Percentiles rank a stretch among this genome's conserved stretches.
These are phyloP conservation scores for Pyrenophora graminea DNA, from an alignment of 2,329 filamentous ascomycete genomes.

Conservation along the genomic window DNA sequence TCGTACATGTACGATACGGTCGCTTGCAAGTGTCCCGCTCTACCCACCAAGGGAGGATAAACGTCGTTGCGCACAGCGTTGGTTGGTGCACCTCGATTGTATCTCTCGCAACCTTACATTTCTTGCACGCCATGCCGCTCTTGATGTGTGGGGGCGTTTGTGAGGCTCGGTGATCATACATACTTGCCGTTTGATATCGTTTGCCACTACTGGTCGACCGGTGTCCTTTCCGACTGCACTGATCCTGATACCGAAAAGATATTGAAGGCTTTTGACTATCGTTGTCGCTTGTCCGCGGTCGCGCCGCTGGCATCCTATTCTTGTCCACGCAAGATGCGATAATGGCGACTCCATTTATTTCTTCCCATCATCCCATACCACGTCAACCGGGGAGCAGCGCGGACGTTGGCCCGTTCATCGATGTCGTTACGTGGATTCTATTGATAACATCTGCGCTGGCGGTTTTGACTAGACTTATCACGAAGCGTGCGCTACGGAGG, in stretches of 20 bases:
- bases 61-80: conserved; percentile 15
- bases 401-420: conserved; percentile 40
- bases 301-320: conserved; percentile 15
- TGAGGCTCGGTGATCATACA: conserved; percentile 4
- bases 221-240: not conserved
- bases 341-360: conserved; percentile 26
- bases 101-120: conserved; percentile 20
- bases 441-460: conserved; percentile 41
- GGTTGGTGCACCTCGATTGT: conserved; percentile 17
- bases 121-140: conserved; percentile 22
- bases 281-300: conserved; percentile 1
- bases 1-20: conserved; percentile 17
- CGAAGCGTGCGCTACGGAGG: conserved; percentile 39
- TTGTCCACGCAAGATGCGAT: conserved; percentile 30
- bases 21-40: conserved; percentile 11
- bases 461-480: conserved; percentile 40
- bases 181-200: conserved; percentile 10
- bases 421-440: conserved; percentile 44
- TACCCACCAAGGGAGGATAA: conserved; percentile 18
- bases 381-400: conserved; percentile 36
- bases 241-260: not conserved
- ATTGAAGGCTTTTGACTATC: not conserved
- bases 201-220: conserved; percentile 1
- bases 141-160: conserved; percentile 2
- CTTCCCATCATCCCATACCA: conserved; percentile 28